A percentile compares a stretch with the other conserved stretches of the same genome.
phyloP scores from a whole-genome alignment of 257 asterid genomes.

The Nicotiana paniculata region DNA sequence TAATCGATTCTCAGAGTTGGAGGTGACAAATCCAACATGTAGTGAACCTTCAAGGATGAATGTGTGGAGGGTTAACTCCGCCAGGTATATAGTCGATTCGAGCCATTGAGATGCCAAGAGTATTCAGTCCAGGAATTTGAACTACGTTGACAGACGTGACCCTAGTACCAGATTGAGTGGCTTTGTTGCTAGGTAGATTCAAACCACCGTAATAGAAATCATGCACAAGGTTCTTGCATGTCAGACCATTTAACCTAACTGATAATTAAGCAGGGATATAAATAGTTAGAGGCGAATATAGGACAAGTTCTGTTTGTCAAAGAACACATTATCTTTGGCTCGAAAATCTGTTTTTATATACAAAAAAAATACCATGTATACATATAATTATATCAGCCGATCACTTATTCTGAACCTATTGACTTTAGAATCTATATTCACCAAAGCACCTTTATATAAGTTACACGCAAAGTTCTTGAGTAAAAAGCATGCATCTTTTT shows the following conservation, averaged over 20 bases:
- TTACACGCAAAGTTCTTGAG: not conserved
- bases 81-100: conserved; percentile 13
- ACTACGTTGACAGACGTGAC: not conserved
- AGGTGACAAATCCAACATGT: not conserved
- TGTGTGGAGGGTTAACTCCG: not conserved
- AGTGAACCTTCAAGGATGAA: not conserved
- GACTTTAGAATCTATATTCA: not conserved
- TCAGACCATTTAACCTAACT: conserved; percentile 13
- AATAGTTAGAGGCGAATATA: not conserved
- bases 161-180: conserved; percentile 14
- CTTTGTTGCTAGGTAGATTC: conserved; percentile 21
- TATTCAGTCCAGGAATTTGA: conserved; percentile 19
- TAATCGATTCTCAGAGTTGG: not conserved
- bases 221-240: conserved; percentile 16
- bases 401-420: not conserved
- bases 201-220: conserved; percentile 32
- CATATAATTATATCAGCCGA: not conserved
- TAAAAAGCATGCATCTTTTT: not conserved
- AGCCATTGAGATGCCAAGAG: conserved; percentile 17
- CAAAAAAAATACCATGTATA: not conserved
- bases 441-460: not conserved
- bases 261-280: not conserved
- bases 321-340: not conserved
- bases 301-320: not conserved
- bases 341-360: not conserved